A percentile compares a stretch with the other conserved stretches of the same genome.
Evolutionary conservation across 345 rosid genomes (phyloP).

Genomic region (Gossypium arboreum): DNA sequence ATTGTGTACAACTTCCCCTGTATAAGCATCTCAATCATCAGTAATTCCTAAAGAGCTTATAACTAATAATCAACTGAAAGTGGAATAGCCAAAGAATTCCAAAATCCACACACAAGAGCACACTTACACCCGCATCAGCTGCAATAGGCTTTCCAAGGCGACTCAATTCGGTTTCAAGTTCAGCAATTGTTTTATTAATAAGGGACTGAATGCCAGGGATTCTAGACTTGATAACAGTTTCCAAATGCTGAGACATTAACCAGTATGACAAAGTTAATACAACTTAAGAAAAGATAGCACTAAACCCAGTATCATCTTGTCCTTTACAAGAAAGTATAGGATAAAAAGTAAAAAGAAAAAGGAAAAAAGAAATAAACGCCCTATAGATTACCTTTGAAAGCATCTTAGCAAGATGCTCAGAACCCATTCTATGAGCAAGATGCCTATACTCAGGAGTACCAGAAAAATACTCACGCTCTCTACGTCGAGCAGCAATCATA

Average conservation of each 20-base stretch:
- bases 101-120: background rate
- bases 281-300: background rate
- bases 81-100: constrained; percentile 14
- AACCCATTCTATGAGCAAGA: constrained; percentile 96
- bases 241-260: constrained; percentile 74
- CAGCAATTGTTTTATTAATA: constrained; percentile 78
- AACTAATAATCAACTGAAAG: constrained; percentile 5
- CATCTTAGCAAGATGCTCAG: constrained; percentile 95
- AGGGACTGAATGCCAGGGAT: constrained; percentile 97
- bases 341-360: background rate
- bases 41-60: constrained; percentile 13
- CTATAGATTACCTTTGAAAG: constrained; percentile 68
- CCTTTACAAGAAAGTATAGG: background rate
- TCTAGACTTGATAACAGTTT: constrained; percentile 91
- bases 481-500: constrained; percentile 96
- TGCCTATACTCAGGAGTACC: constrained; percentile 93
- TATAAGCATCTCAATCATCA: constrained; percentile 23
- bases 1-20: constrained; percentile 95
- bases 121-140: constrained; percentile 95
- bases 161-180: constrained; percentile 84
- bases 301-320: background rate
- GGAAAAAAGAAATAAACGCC: background rate
- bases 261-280: constrained; percentile 17
- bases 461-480: constrained; percentile 93
- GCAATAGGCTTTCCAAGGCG: constrained; percentile 99